These are phyloP conservation scores for Solanum ahanhuiri DNA, from an alignment of 257 asterid species.

Conservation along the genomic window DNA sequence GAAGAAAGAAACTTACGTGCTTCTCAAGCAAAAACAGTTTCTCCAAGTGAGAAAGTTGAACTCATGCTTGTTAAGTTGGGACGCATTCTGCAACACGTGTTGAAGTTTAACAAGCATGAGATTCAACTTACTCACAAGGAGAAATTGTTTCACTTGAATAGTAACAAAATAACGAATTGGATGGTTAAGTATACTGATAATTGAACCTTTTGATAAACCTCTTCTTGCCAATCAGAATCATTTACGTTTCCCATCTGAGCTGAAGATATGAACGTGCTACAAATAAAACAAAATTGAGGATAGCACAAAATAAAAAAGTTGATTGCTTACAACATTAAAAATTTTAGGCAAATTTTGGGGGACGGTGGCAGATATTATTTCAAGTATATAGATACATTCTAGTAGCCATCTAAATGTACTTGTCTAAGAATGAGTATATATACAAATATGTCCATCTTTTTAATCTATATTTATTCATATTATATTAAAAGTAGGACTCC, in stretches of 20 bases:
- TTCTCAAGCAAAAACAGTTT: too few relatives aligned
- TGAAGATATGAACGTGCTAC: neutral
- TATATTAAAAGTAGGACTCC: neutral
- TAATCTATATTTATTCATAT: too few relatives aligned
- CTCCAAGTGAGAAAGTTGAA: too few relatives aligned
- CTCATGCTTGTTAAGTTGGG: too few relatives aligned
- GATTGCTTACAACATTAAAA: neutral
- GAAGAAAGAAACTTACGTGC: too few relatives aligned
- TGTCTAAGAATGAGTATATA: neutral
- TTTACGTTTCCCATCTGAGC: neutral
- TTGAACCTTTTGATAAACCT: neutral
- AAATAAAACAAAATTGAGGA: neutral
- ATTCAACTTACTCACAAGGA: too few relatives aligned
- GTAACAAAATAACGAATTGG: too few relatives aligned
- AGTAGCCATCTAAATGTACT: neutral
- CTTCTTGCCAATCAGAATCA: neutral
- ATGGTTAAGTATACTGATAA: too few relatives aligned
- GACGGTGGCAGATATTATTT: neutral
- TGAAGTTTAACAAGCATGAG: too few relatives aligned
- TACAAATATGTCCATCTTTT: neutral
- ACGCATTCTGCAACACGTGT: too few relatives aligned
- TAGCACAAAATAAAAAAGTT: neutral
- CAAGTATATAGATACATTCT: neutral
- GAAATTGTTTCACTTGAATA: too few relatives aligned
- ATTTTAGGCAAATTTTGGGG: neutral